Evolutionary conservation across 1,139 yeast genomes (phyloP), one percentile per base, ranked within the genome.

Genomic region (Debaryomycetaceae sp.): DNA sequence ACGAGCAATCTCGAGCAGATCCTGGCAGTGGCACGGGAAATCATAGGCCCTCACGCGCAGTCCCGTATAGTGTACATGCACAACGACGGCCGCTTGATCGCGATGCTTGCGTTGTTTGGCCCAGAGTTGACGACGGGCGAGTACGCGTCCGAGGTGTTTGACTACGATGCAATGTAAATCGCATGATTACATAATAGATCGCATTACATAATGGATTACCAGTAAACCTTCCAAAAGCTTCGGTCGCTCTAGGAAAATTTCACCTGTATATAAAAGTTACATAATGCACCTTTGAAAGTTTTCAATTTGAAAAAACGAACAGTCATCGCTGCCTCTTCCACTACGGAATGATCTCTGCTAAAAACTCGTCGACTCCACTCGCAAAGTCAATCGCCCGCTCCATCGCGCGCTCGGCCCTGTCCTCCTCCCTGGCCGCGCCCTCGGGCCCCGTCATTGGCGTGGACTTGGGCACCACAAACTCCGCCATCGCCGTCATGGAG

Each of bases 401-500:
- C 50, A 55, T 63, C 44, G 64, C 66, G 36, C 45, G 52, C 28
- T 54, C 61, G 39, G 27, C 27, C 4, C 75, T 79, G 68, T 61
- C 60, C 59, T 68, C 69, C 55, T 61, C 71, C 31, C 62, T 68
- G 34, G 50, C 44, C 43, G 69, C 64, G 50, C 79, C 55, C 47
- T 64, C 64, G 47, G 86, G 86, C 34, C 72, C 87, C 49, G 97
- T 90, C 37, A 87, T 90, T 53, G 98, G 98, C 72, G 87, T 90
- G 55, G 98, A 90, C 68, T 74, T 90, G 59, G 98, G 98, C 68
- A 90, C 97, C 61, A 90, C 97, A 62, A 90, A 90, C 76, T 90
- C 98, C 34, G 97, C 98, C 36, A 98, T 90, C 41, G 98, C 98
- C 38, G 68, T 90, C 43, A 87, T 90, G 95, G 94, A 85, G 63